Evolutionary conservation across 331 rosid species (phyloP), one percentile per base, ranked within the genome.

Genomic region (Rhamnella rubrinervis): DNA sequence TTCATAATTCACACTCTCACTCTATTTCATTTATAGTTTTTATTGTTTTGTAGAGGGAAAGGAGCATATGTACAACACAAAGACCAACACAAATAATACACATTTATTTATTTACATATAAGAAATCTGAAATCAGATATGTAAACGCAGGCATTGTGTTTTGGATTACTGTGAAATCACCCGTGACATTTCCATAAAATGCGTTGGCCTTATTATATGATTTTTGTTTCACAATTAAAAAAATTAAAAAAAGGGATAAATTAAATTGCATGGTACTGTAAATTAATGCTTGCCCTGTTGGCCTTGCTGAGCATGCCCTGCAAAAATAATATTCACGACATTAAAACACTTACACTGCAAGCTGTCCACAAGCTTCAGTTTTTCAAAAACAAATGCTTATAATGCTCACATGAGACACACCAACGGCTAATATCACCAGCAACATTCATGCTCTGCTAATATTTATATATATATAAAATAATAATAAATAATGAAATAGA

Each of bases 271-370:
- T 40, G 57, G 71, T 61, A 73, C 79, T 25, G 61, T 68, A 50
- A 78, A 65, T 74, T 59, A 70, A 63, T 55, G 67, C 39, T 21
- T 76, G n/a, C 71, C 62, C 77, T 80, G 84, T 61, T 77, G 56
- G 72, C 21, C 63, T 59, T 73, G 86, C 75, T 82, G 82, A 81
- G 74, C 75, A 77, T 83, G 96, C 46, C 80, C 80, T 76, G 61
- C 79, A 38, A 57, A 61, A 55, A 71, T 40, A 73, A 66, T 67
- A 61, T 81, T 49, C 15, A 11, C 11, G 8, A n/a, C 20, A 60
- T 41, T 40, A 44, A 41, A 31, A 16, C 82, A 72, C 60, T 66
- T 59, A 41, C 31, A 59, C 67, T 63, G 65, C 38, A 63, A 38
- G 51, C 65, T 84, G 81, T 71, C 71, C 63, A 1, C 61, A 72